These are phyloP conservation scores for Botrytis deweyae DNA, from an alignment of 2,329 filamentous ascomycete species.

Conservation along the genomic window DNA sequence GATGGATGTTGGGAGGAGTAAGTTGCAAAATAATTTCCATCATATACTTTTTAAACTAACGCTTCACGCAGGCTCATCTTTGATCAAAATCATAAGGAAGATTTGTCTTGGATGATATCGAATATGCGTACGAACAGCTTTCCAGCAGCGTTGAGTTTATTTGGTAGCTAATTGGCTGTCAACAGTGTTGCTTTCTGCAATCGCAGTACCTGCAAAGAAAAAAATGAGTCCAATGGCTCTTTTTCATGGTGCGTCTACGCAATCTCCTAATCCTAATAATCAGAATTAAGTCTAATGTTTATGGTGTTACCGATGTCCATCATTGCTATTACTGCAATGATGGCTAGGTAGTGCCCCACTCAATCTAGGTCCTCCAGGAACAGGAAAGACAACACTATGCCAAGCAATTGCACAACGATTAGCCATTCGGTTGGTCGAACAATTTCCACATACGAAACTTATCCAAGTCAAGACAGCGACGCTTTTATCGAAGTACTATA, in stretches of 20 bases:
- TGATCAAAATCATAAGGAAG: conserved; percentile 35
- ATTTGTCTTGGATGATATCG: conserved; percentile 35
- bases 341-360: neutral
- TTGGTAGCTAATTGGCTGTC: neutral
- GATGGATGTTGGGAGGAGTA: conserved; percentile 36
- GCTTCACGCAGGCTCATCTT: conserved; percentile 35
- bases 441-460: conserved; percentile 42
- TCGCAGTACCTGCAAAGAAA: conserved; percentile 68
- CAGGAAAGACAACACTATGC: conserved; percentile 91
- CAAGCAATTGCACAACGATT: conserved; percentile 79
- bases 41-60: conserved; percentile 9
- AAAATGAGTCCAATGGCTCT: conserved; percentile 86
- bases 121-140: conserved; percentile 32
- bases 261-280: neutral
- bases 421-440: conserved; percentile 44
- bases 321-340: neutral
- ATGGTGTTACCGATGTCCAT: neutral
- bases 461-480: conserved; percentile 48
- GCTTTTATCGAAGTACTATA: conserved; percentile 49
- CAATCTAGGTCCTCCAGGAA: conserved; percentile 56
- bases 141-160: neutral
- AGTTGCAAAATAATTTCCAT: neutral
- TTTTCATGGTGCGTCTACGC: conserved; percentile 69
- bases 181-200: conserved; percentile 31
- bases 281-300: neutral